Conservation (phyloP, 768 basidiomycete species). For the Cytidiella melzeri region DNA sequence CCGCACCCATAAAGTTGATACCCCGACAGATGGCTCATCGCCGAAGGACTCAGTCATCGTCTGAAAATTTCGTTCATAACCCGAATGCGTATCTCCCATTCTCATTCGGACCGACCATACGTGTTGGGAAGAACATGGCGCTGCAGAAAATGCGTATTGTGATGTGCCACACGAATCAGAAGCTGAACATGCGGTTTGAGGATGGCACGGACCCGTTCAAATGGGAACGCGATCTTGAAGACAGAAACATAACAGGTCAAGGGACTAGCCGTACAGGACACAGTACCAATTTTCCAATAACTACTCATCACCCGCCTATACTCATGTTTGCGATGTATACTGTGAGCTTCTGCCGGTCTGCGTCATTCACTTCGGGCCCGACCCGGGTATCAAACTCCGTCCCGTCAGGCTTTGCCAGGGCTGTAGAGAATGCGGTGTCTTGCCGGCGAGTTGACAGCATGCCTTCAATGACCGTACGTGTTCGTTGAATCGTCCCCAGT, state of each 20-base stretch:
- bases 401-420: too few species aligned
- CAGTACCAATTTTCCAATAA: too few species aligned
- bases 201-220: conserved; percentile 13
- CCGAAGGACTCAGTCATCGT: conserved; percentile 11
- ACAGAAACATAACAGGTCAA: conserved; percentile 17
- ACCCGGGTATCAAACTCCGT: too few species aligned
- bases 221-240: conserved; percentile 31
- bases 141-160: conserved; percentile 31
- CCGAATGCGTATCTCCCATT: conserved; percentile 35
- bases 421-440: too few species aligned
- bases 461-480: too few species aligned
- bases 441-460: too few species aligned
- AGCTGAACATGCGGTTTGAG: conserved; percentile 16
- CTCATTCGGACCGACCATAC: conserved; percentile 45
- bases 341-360: too few species aligned
- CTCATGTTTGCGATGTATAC: too few species aligned
- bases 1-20: conserved; percentile 33
- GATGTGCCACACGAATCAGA: conserved; percentile 23
- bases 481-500: too few species aligned
- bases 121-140: conserved; percentile 42
- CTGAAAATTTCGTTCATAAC: conserved; percentile 19
- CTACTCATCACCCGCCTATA: too few species aligned
- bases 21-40: conserved; percentile 38
- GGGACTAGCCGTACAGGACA: too few species aligned
- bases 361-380: too few species aligned